Base-by-base conservation (phyloP, 1,139 yeast species). In the Taphrina communis region DNA sequence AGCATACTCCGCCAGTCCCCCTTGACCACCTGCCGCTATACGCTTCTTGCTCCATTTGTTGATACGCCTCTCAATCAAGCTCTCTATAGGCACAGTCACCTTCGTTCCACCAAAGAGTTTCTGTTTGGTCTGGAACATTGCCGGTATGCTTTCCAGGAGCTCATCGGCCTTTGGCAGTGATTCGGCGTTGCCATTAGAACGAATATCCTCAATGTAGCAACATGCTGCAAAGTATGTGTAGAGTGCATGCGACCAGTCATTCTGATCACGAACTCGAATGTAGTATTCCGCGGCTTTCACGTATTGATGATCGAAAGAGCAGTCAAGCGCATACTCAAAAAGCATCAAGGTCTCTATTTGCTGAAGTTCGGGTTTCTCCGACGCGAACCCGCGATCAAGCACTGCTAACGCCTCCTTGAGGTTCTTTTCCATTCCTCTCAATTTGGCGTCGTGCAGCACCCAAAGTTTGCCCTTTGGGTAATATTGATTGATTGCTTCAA, bases 401-500 rank as follows among this genome's bases (percentile, higher is more conserved):
- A 89, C 78, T 14, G 81, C 80, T 14, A 90, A 85, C 0, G 97
- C 96, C 72, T 85, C 85, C 19, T 79, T 80, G 50, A 91, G 78
- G 70, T 89, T 81, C 21, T 97, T 96, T 72, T 88, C 85, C 69
- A 76, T 75, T 1, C 97, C 94, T 44, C 89, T 81, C 85, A 90
- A 87, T 72, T 97, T 83, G 0, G 97, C 95, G 77, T 91, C 95
- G 78, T 92, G 97, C 60, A 93, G 82, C 48, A 91, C 81, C 99
- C 99, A 94, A 62, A 94, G 81, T 1, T 96, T 96, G 75, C 95
- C 92, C 73, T 89, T 86, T 2, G 97, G 96, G 78, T 92, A 94
- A 59, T 75, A 73, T 57, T 73, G 72, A 62, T 77, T 74, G 39
- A 79, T 72, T 65, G 77, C 79, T 21, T 75, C 75, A 36, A 73